Evolutionary conservation across 2,329 filamentous ascomycete genomes (phyloP), one percentile per base, ranked within the genome.

Genomic region (Blumeriella jaapii): DNA sequence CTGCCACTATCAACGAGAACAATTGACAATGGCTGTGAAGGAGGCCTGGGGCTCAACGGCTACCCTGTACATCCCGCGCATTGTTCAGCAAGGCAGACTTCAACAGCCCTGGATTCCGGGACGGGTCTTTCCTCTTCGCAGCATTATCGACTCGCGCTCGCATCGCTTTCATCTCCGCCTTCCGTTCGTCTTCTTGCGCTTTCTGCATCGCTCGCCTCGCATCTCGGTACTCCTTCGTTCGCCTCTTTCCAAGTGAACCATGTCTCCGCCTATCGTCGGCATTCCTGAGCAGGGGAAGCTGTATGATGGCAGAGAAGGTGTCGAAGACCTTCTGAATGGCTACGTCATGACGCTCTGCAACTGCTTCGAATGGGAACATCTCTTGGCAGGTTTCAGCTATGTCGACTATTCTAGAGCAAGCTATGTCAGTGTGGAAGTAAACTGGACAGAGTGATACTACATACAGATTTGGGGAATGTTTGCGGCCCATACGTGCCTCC

Each of bases 361-460:
- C 56, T 19, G 59, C 58, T 3, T 58, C 58, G 32, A 65, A 67
- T 3, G 65, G 65, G 32, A 68, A 66, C 3, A 52, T 52, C 31
- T 59, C 57, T 46, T 65, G 59, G 27, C 62, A 62, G 0, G 65
- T 67, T 46, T 68, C 61, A 3, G 64, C 64, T 14, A 69, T 60
- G 47, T 69, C 65, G 15, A 67, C 61, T 23, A 67, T 61, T 15
- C 66, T 55, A 38, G 55, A 56, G 2, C 51, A 32, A 20, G 51
- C 14, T 51, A 58, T 23, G 26, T 55, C 54, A 19, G 44, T 36
- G 36, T 11, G 29, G 32, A 36, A 1, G 37, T 27, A 18, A 5
- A 7, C 13, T 16, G 30, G 15, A 19, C 11, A 31, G 13, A 13
- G 10, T 16, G 15, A 19, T 11, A 26, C 20, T 11, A 42, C 44